A percentile compares a stretch with the other conserved stretches of the same genome.
These are phyloP conservation scores for Xylaria sp. DNA, from an alignment of 2,329 filamentous ascomycete genomes.

Conservation along the genomic window DNA sequence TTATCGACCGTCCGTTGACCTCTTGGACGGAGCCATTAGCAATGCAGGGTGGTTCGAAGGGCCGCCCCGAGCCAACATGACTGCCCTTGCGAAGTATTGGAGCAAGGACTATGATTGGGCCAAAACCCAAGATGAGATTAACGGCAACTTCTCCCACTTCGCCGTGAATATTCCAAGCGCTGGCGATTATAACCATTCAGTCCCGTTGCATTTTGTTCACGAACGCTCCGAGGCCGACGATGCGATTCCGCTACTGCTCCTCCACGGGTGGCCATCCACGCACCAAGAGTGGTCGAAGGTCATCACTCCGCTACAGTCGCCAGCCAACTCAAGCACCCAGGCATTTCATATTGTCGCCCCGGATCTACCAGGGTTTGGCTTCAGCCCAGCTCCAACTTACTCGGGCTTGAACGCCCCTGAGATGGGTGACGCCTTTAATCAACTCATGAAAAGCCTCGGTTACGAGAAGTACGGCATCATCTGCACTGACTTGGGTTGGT, in stretches of 20 bases:
- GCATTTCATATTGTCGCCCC: constrained; percentile 21
- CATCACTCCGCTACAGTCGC: constrained; percentile 1
- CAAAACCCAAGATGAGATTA: constrained; percentile 6
- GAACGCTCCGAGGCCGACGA: background rate
- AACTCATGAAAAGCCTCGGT: constrained; percentile 8
- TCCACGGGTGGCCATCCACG: constrained; percentile 21
- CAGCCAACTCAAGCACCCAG: background rate
- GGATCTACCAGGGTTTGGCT: constrained; percentile 15
- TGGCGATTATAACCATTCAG: background rate
- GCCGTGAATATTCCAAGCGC: constrained; percentile 1
- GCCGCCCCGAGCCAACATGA: background rate
- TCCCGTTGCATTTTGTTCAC: constrained; percentile 20
- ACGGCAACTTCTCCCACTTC: constrained; percentile 12
- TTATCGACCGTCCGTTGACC: background rate
- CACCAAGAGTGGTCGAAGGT: constrained; percentile 9
- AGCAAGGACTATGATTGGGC: constrained; percentile 3
- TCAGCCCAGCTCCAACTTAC: constrained; percentile 7
- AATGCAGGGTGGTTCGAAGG: constrained; percentile 8
- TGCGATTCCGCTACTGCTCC: constrained; percentile 10
- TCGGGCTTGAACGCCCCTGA: background rate
- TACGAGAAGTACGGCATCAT: constrained; percentile 8
- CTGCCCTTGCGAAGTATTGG: constrained; percentile 13
- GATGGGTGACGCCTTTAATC: constrained; percentile 5
- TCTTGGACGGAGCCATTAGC: constrained; percentile 3
- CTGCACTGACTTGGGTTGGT: constrained; percentile 1